Base-by-base conservation (phyloP, 805 yeast genomes). In the Candida adriatica region DNA sequence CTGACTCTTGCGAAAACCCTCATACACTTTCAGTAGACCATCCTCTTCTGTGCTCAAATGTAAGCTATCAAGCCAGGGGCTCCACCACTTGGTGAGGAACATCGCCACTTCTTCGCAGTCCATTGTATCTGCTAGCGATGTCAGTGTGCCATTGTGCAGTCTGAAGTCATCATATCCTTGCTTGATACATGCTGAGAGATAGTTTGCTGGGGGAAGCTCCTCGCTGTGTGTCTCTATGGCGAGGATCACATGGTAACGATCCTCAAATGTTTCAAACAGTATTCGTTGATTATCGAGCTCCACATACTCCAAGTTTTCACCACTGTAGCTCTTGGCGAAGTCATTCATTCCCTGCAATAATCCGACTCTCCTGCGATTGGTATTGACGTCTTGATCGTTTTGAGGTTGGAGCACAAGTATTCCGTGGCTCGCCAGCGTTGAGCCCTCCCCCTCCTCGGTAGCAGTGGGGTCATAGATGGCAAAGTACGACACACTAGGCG, bases 401-500 rank as follows among this genome's bases (percentile, higher is more conserved):
- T 33, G 30, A 8, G 24, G 21, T 43, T 55, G 41, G 53, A 61
- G 41, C 46, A 61, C 33, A 49, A 67, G 39, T 15, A 67, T 40
- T 3, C 37, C 36, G 10, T 23, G 13, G 9, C 29, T 16, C 8
- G 35, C 18, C 7, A 37, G 63, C 58, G 24, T 19, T 8, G 22
- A 11, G 22, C 22, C 11, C 22, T 19, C 22, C 10, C 11, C 22
- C 8, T 19, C 22, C 11, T 19, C 11, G 22, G 11, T 8, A 11
- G 22, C 22, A 8, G 22, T 8, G 4, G 71, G 70, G 44, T 65
- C 65, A 42, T 58, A 62, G 3, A 66, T 56, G 8, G 61, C 50
- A 21, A 62, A 41, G 43, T 47, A 55, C 13, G 50, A 43, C 18
- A 59, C 31, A 39, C 14, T 13, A 1, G 48, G 29, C 0, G 46